Evolutionary conservation across 1,284 basidiomycete species (phyloP), one percentile per base, ranked within the genome.

Genomic region (Spongispora temasekensis): DNA sequence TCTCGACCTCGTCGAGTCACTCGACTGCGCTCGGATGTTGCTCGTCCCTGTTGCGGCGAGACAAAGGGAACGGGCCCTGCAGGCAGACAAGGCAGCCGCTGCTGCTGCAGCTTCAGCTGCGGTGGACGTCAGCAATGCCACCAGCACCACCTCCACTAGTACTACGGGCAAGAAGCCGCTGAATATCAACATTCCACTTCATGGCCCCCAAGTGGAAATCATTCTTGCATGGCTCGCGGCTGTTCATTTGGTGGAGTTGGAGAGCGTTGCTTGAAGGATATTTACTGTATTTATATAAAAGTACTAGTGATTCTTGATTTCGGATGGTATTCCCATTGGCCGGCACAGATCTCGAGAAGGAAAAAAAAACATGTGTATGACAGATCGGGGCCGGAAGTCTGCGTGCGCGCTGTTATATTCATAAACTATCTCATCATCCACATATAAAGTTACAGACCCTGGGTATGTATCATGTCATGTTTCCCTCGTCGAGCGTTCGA

Each of bases 141-240:
- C n/a, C n/a, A n/a, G n/a, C n/a, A n/a, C n/a, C n/a, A n/a, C n/a
- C n/a, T 68, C 74, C 37, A 77, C 71, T 13, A 73, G 68, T 60
- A 79, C 67, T 62, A 75, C 80, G n/a, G n/a, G n/a, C 75, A 86
- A 85, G 78, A 88, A 86, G 72, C 75, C 82, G 28, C 64, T 83
- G 60, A 82, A 87, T 50, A 88, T 93, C 72, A 91, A 87, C 69
- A 91, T 94, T 58, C 90, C 91, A 12, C 76, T 93, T 63, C 89
- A 92, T 74, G 91, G 91, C 0, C 90, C 91, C 42, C 82, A 91
- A 7, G 91, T 93, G 52, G 91, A 94, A 75, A 81, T 93, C 60
- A 81, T 92, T 50, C 79, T 94, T 60, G 91, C 91, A 48, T 94
- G 90, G 90, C 75, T 94, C 60, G 89, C 81, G 23, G 90, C 89